These are phyloP conservation scores for Aspergillus oerlinghausenensis DNA, from an alignment of 2,329 filamentous ascomycete genomes.

Conservation along the genomic window DNA sequence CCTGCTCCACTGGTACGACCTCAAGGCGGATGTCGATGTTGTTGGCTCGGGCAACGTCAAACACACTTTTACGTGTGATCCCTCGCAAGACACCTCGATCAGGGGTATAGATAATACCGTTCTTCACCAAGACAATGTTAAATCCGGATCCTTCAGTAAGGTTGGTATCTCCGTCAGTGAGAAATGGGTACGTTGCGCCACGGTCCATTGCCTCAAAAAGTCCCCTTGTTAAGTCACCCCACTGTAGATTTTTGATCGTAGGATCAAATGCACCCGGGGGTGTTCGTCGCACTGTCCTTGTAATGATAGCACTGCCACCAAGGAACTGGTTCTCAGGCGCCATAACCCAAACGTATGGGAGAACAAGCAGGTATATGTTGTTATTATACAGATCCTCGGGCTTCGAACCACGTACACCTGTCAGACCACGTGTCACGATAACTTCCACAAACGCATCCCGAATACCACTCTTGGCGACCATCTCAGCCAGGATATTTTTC, in stretches of 20 bases:
- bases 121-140: too few species aligned
- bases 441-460: constrained; percentile 48
- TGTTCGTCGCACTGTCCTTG: constrained; percentile 33
- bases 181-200: constrained; percentile 44
- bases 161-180: too few species aligned
- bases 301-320: too few species aligned
- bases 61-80: constrained; percentile 46
- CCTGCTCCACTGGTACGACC: too few species aligned
- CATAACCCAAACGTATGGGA: too few species aligned
- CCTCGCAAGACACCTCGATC: constrained; percentile 47
- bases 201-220: constrained; percentile 47
- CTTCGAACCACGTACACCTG: constrained; percentile 36
- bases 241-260: constrained; percentile 26
- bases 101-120: constrained; percentile 41
- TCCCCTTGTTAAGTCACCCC: constrained; percentile 45
- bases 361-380: too few species aligned
- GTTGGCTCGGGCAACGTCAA: constrained; percentile 45
- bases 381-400: constrained; percentile 25
- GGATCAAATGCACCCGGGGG: constrained; percentile 48
- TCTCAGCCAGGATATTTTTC: too few species aligned
- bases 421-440: constrained; percentile 48
- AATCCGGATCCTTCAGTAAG: too few species aligned
- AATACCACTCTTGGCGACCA: constrained; percentile 34
- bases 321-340: too few species aligned
- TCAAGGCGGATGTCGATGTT: constrained; percentile 15